A percentile compares a stretch with the other conserved stretches of the same genome.
Conservation (phyloP, 2,329 filamentous ascomycete species). For the Talaromyces albobiverticillius region DNA sequence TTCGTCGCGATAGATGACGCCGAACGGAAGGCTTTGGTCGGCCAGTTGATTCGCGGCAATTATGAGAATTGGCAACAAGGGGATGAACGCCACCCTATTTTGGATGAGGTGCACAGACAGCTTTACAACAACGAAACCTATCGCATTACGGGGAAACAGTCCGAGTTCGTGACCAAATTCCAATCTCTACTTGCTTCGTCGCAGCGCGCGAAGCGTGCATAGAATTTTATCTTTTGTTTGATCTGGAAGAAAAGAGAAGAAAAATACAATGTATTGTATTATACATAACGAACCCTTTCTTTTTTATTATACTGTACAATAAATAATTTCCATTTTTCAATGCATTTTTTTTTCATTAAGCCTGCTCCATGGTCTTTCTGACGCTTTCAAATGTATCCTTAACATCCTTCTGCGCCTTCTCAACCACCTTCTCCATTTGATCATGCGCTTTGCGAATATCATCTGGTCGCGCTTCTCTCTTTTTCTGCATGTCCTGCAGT, state of each 20-base stretch:
- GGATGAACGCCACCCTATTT: slow-evolving; percentile 23
- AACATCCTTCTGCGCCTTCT: slow-evolving; percentile 46
- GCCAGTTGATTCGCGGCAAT: slow-evolving; percentile 31
- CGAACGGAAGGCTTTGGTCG: slow-evolving; percentile 28
- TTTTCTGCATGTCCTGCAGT: slow-evolving; percentile 43
- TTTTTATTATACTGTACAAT: slow-evolving; percentile 1
- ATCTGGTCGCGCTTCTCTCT: slow-evolving; percentile 43
- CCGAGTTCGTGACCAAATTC: slow-evolving; percentile 37
- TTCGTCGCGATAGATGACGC: slow-evolving; percentile 27
- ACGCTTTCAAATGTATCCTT: slow-evolving; percentile 45
- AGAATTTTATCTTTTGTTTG: background rate
- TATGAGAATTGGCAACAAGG: slow-evolving; percentile 25
- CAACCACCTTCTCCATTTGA: slow-evolving; percentile 47
- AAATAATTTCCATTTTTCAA: background rate
- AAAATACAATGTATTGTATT: slow-evolving; percentile 18
- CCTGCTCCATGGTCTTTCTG: slow-evolving; percentile 37
- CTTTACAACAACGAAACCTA: slow-evolving; percentile 43
- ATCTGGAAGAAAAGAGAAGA: background rate
- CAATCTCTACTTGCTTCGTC: slow-evolving; percentile 31
- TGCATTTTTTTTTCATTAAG: slow-evolving; percentile 17
- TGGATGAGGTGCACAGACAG: slow-evolving; percentile 33
- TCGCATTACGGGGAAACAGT: slow-evolving; percentile 32
- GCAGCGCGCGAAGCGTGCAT: slow-evolving; percentile 26
- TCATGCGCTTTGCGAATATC: slow-evolving; percentile 46
- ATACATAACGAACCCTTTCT: slow-evolving; percentile 6